phyloP scores from a whole-genome alignment of 2,329 filamentous ascomycete species.

The Didymella sp. region DNA sequence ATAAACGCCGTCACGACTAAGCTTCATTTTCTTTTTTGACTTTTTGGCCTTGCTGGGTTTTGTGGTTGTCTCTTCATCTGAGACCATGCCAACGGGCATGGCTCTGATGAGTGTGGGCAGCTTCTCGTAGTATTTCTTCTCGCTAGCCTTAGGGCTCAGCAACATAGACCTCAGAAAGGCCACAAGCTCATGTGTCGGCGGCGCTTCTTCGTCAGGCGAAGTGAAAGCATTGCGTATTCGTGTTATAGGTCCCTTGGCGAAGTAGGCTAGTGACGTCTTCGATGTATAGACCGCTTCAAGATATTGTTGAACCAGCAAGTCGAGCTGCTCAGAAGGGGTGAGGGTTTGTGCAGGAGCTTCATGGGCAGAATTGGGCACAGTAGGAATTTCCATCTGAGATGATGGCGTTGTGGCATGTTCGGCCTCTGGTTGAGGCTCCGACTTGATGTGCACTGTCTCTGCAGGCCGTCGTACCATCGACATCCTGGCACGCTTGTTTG shows the following conservation, averaged over 20 bases:
- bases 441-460: constrained; percentile 10
- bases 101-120: constrained; percentile 70
- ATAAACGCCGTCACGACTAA: constrained; percentile 73
- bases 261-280: constrained; percentile 80
- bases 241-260: constrained; percentile 81
- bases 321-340: constrained; percentile 58
- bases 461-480: constrained; percentile 41
- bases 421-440: constrained; percentile 7
- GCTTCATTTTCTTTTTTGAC: constrained; percentile 57
- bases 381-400: neutral
- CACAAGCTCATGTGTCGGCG: constrained; percentile 69
- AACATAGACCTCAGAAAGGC: constrained; percentile 73
- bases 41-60: constrained; percentile 49
- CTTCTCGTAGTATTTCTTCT: constrained; percentile 80
- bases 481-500: constrained; percentile 34
- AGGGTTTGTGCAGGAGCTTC: constrained; percentile 19
- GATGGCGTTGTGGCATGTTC: constrained; percentile 1
- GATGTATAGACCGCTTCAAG: constrained; percentile 57
- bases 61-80: constrained; percentile 52
- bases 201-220: constrained; percentile 64
- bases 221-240: constrained; percentile 75
- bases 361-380: neutral
- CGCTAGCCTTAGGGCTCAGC: constrained; percentile 70
- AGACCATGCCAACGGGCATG: constrained; percentile 53
- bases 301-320: constrained; percentile 51